Evolutionary conservation across 164 flowering plant species (phyloP).

Genomic region (Magnolia changhungtana): DNA sequence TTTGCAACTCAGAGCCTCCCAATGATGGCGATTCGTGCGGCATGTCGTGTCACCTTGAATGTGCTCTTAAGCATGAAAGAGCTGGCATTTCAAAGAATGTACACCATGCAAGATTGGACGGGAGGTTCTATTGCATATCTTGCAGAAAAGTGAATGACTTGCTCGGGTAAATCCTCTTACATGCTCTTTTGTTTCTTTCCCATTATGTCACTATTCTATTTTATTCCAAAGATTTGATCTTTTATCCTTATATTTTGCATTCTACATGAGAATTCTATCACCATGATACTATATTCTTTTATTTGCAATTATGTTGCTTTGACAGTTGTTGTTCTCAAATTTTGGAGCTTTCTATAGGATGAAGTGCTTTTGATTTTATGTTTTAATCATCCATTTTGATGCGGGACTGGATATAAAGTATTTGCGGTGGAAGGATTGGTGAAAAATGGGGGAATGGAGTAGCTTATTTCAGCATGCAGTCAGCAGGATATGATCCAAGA

Average conservation of each 20-base stretch:
- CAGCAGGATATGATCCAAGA: too few species aligned
- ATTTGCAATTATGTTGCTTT: not conserved
- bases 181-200: not conserved
- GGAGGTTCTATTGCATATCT: slow-evolving; percentile 68
- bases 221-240: slow-evolving; percentile 1
- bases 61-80: slow-evolving; percentile 67
- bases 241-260: not conserved
- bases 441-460: too few species aligned
- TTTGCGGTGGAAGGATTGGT: too few species aligned
- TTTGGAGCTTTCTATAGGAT: not conserved
- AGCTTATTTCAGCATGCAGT: too few species aligned
- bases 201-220: not conserved
- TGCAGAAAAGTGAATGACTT: slow-evolving; percentile 86
- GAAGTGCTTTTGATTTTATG: too few species aligned
- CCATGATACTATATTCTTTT: not conserved
- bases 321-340: not conserved
- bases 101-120: slow-evolving; percentile 44
- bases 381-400: too few species aligned
- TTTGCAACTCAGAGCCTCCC: slow-evolving; percentile 77
- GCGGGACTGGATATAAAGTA: too few species aligned
- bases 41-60: slow-evolving; percentile 90
- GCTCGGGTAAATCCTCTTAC: slow-evolving; percentile 51
- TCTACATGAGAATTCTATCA: not conserved
- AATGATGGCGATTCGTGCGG: slow-evolving; percentile 68
- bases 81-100: slow-evolving; percentile 60